A percentile compares a stretch with the other conserved stretches of the same genome.
phyloP scores from a whole-genome alignment of 1,139 yeast genomes.

The Debaryomyces udenii region DNA sequence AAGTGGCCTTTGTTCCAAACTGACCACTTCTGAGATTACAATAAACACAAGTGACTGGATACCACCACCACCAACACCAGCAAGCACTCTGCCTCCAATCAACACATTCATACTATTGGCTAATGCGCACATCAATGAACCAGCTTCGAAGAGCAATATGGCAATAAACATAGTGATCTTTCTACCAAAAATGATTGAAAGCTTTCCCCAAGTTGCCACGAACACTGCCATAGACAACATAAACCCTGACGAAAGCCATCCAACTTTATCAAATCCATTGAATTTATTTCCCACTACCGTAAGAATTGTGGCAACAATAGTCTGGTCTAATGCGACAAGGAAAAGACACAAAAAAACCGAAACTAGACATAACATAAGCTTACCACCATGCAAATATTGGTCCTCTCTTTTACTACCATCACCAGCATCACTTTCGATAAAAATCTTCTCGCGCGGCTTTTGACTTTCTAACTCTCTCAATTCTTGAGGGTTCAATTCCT shows the following conservation, averaged over 20 bases:
- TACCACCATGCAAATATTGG: slow-evolving; percentile 36
- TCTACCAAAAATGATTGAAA: slow-evolving; percentile 51
- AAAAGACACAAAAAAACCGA: slow-evolving; percentile 36
- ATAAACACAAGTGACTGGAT: slow-evolving; percentile 46
- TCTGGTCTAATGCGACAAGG: slow-evolving; percentile 44
- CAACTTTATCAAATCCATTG: slow-evolving; percentile 28
- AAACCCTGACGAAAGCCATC: slow-evolving; percentile 33
- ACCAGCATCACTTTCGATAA: slow-evolving; percentile 43
- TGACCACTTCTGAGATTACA: slow-evolving; percentile 45
- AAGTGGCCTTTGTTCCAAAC: slow-evolving; percentile 38
- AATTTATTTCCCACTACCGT: slow-evolving; percentile 42
- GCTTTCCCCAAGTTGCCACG: slow-evolving; percentile 42
- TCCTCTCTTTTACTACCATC: slow-evolving; percentile 46
- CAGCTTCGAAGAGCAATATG: slow-evolving; percentile 38
- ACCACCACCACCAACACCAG: slow-evolving; percentile 52
- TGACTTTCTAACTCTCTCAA: slow-evolving; percentile 5
- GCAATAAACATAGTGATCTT: slow-evolving; percentile 41
- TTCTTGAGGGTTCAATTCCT: neutral
- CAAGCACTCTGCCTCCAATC: slow-evolving; percentile 44
- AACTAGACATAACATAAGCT: slow-evolving; percentile 29
- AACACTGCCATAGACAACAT: slow-evolving; percentile 37
- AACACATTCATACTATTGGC: slow-evolving; percentile 39
- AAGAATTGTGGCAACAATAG: slow-evolving; percentile 41
- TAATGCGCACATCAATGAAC: slow-evolving; percentile 47
- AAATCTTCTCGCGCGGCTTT: slow-evolving; percentile 11